These are phyloP conservation scores for Ustilago trichophora DNA, from an alignment of 1,284 basidiomycete genomes.

Conservation along the genomic window DNA sequence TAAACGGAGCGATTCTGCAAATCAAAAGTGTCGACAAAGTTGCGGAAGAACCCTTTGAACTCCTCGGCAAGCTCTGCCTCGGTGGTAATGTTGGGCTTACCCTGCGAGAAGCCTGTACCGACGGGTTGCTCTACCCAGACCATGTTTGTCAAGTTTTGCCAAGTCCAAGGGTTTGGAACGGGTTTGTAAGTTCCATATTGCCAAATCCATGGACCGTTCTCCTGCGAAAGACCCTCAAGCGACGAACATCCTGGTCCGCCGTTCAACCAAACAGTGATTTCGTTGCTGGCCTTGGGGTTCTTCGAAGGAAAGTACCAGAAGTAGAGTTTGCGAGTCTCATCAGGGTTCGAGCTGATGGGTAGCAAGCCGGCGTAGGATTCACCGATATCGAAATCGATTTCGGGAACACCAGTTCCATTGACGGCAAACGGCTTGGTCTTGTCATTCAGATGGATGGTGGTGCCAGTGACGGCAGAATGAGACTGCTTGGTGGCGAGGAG, in stretches of 20 bases:
- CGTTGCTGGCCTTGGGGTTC: slow-evolving; percentile 75
- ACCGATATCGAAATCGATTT: slow-evolving; percentile 46
- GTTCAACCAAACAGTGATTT: slow-evolving; percentile 74
- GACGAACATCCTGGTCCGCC: slow-evolving; percentile 78
- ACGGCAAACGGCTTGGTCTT: slow-evolving; percentile 32
- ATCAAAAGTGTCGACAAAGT: slow-evolving; percentile 54
- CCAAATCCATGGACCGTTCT: slow-evolving; percentile 80
- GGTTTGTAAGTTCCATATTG: slow-evolving; percentile 74
- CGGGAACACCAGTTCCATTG: slow-evolving; percentile 44
- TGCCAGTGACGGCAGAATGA: slow-evolving; percentile 10
- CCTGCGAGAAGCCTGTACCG: slow-evolving; percentile 81
- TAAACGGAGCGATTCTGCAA: slow-evolving; percentile 47
- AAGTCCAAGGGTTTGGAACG: slow-evolving; percentile 76
- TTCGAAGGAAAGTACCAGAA: slow-evolving; percentile 88
- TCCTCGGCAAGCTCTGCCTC: slow-evolving; percentile 65
- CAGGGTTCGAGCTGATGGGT: slow-evolving; percentile 34
- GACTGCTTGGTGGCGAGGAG: slow-evolving; percentile 14
- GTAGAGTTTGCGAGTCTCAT: slow-evolving; percentile 72
- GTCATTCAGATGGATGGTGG: slow-evolving; percentile 23
- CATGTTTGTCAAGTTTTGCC: slow-evolving; percentile 79
- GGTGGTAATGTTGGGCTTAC: slow-evolving; percentile 73
- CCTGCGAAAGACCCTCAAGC: slow-evolving; percentile 79
- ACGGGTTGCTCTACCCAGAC: slow-evolving; percentile 85
- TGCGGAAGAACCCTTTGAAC: slow-evolving; percentile 63
- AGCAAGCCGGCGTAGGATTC: slow-evolving; percentile 56